Percentiles rank a stretch among this genome's conserved stretches.
These are phyloP conservation scores for Boletellus sp. DNA, from an alignment of 1,284 basidiomycete genomes.

Conservation along the genomic window DNA sequence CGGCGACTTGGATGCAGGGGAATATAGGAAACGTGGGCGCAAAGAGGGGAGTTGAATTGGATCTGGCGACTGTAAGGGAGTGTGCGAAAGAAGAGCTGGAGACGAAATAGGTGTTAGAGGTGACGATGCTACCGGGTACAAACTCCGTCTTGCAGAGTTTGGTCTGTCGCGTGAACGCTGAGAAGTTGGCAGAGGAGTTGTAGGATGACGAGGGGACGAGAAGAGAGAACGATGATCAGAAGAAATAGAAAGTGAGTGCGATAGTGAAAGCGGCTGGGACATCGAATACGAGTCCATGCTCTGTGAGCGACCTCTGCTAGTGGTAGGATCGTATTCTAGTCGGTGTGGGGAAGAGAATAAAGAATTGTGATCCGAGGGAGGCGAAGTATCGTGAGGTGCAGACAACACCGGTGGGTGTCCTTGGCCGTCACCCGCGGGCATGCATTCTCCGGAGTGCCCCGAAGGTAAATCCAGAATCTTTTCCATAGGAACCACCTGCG, in stretches of 20 bases:
- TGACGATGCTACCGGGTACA: constrained; percentile 11
- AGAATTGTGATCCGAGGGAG: constrained; percentile 12
- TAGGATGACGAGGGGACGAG: constrained; percentile 8
- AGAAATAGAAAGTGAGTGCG: constrained; percentile 10
- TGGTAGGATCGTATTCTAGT: background rate
- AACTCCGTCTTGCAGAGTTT: background rate
- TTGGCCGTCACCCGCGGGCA: background rate
- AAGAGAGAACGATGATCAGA: constrained; percentile 5
- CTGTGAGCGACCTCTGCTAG: background rate
- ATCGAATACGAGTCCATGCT: constrained; percentile 1
- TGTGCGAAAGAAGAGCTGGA: constrained; percentile 8
- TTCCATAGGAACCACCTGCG: background rate
- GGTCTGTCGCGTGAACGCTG: constrained; percentile 6
- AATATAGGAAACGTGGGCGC: too few relatives aligned
- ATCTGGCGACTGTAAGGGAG: background rate
- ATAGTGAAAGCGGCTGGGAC: background rate
- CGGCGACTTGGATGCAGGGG: constrained; percentile 14
- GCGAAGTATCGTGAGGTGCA: constrained; percentile 3
- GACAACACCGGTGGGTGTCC: background rate
- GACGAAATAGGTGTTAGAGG: constrained; percentile 27
- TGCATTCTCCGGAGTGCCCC: background rate
- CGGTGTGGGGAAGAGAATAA: constrained; percentile 21
- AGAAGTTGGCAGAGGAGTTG: constrained; percentile 18
- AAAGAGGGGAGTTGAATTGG: too few relatives aligned
- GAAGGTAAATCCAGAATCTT: background rate